Evolutionary conservation across 2,329 filamentous ascomycete genomes (phyloP).

Genomic region (Neocucurbitaria cava): DNA sequence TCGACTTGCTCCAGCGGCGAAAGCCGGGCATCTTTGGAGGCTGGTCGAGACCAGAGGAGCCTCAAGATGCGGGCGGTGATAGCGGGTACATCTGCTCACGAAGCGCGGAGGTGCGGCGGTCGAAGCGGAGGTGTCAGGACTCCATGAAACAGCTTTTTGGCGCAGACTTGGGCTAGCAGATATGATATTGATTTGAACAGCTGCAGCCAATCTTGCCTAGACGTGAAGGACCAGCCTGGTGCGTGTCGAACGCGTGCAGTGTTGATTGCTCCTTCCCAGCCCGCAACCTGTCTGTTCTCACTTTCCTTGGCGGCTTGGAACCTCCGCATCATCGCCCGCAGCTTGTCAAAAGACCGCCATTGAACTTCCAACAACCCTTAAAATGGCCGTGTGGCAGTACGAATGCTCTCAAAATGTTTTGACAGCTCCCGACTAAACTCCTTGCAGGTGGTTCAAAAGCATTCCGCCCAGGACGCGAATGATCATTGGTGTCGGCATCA

Average conservation of each 20-base stretch:
- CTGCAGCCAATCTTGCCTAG: not conserved
- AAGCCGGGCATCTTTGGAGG: slow-evolving; percentile 41
- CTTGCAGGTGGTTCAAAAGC: slow-evolving; percentile 64
- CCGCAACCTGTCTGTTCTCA: not conserved
- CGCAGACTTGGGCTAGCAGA: not conserved
- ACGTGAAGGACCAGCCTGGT: not conserved
- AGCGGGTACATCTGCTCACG: slow-evolving; percentile 33
- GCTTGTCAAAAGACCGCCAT: not conserved
- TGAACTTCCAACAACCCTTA: slow-evolving; percentile 7
- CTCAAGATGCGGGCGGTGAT: slow-evolving; percentile 25
- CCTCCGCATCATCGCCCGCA: slow-evolving; percentile 7
- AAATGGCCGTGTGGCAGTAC: slow-evolving; percentile 49
- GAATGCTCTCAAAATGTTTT: slow-evolving; percentile 8
- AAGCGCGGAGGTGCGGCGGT: slow-evolving; percentile 21
- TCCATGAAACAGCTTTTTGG: slow-evolving; percentile 5
- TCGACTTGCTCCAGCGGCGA: slow-evolving; percentile 47
- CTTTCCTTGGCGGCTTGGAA: not conserved
- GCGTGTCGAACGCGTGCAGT: not conserved
- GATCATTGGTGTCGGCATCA: slow-evolving; percentile 74
- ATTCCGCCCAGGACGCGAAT: slow-evolving; percentile 75
- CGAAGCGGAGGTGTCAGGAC: slow-evolving; percentile 2
- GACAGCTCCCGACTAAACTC: slow-evolving; percentile 1
- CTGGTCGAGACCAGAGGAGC: slow-evolving; percentile 14
- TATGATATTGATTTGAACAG: too few species aligned
- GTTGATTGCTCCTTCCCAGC: not conserved